These are phyloP conservation scores for Podospora pseudocomata DNA, from an alignment of 495 filamentous ascomycete species.

Conservation along the genomic window DNA sequence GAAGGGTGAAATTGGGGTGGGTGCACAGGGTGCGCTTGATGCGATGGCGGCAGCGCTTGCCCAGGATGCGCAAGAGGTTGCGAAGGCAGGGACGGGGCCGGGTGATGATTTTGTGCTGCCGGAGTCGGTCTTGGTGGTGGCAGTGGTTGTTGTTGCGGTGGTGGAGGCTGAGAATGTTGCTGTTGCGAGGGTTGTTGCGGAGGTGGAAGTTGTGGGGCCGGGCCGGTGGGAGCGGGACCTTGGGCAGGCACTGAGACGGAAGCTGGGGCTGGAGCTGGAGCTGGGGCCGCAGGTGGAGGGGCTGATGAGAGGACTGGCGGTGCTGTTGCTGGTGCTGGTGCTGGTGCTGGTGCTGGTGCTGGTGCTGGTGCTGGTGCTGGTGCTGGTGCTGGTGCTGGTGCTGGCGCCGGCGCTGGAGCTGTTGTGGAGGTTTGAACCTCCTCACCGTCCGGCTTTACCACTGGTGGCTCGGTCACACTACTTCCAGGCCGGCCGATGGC, in stretches of 20 bases:
- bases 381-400: not conserved
- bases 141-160: slow-evolving; percentile 1
- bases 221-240: not conserved
- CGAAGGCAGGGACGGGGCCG: slow-evolving; percentile 6
- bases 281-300: slow-evolving; percentile 13
- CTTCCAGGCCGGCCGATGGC: slow-evolving; percentile 6
- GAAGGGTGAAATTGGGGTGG: not conserved
- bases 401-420: not conserved
- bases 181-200: slow-evolving; percentile 2
- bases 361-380: not conserved
- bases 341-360: slow-evolving; percentile 9
- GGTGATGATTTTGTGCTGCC: not conserved
- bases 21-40: slow-evolving; percentile 1
- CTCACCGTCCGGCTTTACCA: slow-evolving; percentile 21
- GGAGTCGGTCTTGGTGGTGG: slow-evolving; percentile 2
- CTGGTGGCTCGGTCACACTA: slow-evolving; percentile 21
- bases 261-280: slow-evolving; percentile 6
- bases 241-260: slow-evolving; percentile 1
- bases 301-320: slow-evolving; percentile 7
- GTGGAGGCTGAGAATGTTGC: not conserved
- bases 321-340: not conserved
- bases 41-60: slow-evolving; percentile 4
- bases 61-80: slow-evolving; percentile 6
- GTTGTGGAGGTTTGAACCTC: no score
- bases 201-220: slow-evolving; percentile 3